Evolutionary conservation across 2,329 filamentous ascomycete genomes (phyloP), one percentile per base, ranked within the genome.

Genomic region (Penicillium nordicum): DNA sequence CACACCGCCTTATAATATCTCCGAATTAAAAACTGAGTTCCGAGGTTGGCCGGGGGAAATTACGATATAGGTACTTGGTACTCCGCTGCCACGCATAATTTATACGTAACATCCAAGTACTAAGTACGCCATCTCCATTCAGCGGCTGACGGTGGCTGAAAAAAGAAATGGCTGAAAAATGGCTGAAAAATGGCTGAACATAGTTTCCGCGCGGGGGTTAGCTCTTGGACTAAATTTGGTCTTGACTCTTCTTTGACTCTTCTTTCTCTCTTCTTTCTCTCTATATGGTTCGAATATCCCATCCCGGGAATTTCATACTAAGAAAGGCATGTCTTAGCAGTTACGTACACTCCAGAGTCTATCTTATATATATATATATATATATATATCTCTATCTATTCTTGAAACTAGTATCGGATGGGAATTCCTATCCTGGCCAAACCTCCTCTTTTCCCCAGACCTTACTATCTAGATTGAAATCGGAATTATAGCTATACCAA

Each of bases 81-180:
- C 52, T 37, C 23, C 16, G 38, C 30, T 16, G 4, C 12, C 14
- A 11, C 16, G 30, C 30, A 50, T 29, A 34, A 14, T 29, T 9
- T 25, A 3, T 43, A 54, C 52, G 30, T 50, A 55, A 55, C 5
- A 2, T 32, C 14, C 46, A 55, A 43, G 52, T 55, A 55, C 52
- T 6, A 16, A 34, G 14, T 46, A 52, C 50, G 50, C 41, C 40
- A 36, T 23, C 41, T n/a, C 41, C 25, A 14, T 40, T 51, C 40
- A 51, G 40, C 30, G 49, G 49, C 49, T 51, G 14, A 44, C 18
- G n/a, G 49, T 52, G 50, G 50, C 50, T 52, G 32, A 45, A 37
- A 27, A 21, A 18, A 18, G 18, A 32, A 27, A 23, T 16, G 29
- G 44, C 42, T 43, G 41, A 43, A 43, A 32, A 27, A 23, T 16